Base-by-base conservation (phyloP, 768 basidiomycete genomes). In the Lyophyllum shimeji region DNA sequence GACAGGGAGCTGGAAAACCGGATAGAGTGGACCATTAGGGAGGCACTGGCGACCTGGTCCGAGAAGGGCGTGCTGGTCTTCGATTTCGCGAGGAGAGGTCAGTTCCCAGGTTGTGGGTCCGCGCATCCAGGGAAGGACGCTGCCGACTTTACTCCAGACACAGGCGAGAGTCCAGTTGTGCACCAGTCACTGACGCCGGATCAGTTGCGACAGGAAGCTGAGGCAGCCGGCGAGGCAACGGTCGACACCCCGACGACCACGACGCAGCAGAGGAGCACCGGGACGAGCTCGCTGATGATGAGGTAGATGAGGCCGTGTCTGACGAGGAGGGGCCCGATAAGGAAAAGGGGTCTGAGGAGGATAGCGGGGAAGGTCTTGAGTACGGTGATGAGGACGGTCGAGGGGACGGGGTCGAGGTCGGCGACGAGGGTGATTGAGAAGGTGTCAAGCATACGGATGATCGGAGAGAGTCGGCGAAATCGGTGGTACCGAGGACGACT, bases 1-100 rank as follows among this genome's bases (percentile, higher is more conserved):
- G 68, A 70, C 34, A 40, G 48, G 17, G 61, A 64, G 11, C 44
- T 64, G n/a, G 31, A 56, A 46, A 24, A 23, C 3, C 52, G 29
- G 12, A 55, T 63, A 12, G 42, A 56, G 34, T 40, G 61, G 11
- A 62, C 62, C 1, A 53, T 65, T 17, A 40, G 49, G 18, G 58
- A 60, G 11, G 52, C 46, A n/a, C 45, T 62, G 24, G 37, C 8
- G 15, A 52, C 11, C 1, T 62, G 58, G 60, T 44, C 42, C 17
- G 6, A 46, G 20, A 59, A 48, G 25, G 54, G 58, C 1, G 21
- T 40, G 20, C 48, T 62, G 1, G 31, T 20, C 18, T 60, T 62
- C 43, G 50, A 50, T n/a, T 60, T 60, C 25, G n/a, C n/a, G n/a
- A n/a, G n/a, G n/a, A n/a, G n/a, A n/a, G n/a, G n/a, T n/a, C n/a